phyloP scores from a whole-genome alignment of 2,329 filamentous ascomycete species.

The Pestalotiopsis sp. region DNA sequence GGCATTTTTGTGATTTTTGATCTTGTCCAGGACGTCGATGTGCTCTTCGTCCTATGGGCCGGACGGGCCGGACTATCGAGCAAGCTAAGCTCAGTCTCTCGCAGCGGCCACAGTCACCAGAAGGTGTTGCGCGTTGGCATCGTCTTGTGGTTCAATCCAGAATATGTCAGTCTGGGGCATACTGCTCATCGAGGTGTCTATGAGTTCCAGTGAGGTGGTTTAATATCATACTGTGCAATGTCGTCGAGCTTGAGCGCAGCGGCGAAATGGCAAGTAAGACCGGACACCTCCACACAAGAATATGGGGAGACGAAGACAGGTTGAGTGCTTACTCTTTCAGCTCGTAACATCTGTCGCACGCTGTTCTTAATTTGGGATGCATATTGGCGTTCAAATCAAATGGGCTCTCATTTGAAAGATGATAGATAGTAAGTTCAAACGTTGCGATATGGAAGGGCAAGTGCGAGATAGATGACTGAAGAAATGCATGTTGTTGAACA shows the following conservation, averaged over 20 bases:
- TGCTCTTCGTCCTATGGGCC: conserved; percentile 18
- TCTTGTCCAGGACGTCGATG: neutral
- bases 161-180: neutral
- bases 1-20: neutral
- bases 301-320: neutral
- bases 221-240: neutral
- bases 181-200: too few species aligned
- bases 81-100: conserved; percentile 19
- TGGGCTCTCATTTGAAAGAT: neutral
- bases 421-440: neutral
- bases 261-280: neutral
- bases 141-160: conserved; percentile 1
- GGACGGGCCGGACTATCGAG: conserved; percentile 20
- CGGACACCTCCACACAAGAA: neutral
- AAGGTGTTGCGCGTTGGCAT: conserved; percentile 15
- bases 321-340: conserved; percentile 19
- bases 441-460: too few species aligned
- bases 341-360: conserved; percentile 25
- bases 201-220: neutral
- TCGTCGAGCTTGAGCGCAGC: neutral
- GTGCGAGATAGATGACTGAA: too few species aligned
- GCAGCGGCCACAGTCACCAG: conserved; percentile 19
- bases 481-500: too few species aligned
- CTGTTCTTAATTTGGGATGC: conserved; percentile 16
- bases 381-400: too few species aligned